Evolutionary conservation across 2,329 filamentous ascomycete species (phyloP).

Genomic region (Albophoma yamanashiensis): DNA sequence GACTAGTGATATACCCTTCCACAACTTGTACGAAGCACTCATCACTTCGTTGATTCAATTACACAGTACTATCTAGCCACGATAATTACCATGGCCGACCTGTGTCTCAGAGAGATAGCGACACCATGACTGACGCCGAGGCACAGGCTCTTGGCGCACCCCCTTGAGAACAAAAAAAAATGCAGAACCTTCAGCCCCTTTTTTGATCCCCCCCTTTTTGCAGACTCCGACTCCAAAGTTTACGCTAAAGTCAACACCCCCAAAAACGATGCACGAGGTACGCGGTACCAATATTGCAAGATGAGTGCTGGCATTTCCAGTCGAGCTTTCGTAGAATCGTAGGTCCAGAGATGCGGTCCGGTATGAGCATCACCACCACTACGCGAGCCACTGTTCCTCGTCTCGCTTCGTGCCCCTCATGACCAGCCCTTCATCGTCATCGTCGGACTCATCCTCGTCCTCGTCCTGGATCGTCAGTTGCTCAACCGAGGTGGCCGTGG

Average conservation of each 20-base stretch:
- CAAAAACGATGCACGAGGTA: background rate
- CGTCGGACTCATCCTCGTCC: conserved; percentile 32
- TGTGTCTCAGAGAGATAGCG: background rate
- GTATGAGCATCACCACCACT: conserved; percentile 1
- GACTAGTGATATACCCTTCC: background rate
- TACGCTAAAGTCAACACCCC: background rate
- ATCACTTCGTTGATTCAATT: background rate
- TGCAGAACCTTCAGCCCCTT: background rate
- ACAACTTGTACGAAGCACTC: background rate
- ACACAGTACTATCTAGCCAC: background rate
- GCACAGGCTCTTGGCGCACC: background rate
- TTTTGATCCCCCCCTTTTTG: background rate
- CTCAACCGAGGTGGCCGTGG: conserved; percentile 24
- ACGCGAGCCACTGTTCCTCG: conserved; percentile 51
- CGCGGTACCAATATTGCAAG: background rate
- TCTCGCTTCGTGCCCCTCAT: conserved; percentile 47
- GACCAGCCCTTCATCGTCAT: conserved; percentile 47
- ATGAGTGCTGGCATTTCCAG: background rate
- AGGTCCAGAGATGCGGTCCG: background rate
- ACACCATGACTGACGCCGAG: background rate
- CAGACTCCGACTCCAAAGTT: background rate
- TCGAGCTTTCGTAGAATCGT: background rate
- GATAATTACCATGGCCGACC: background rate
- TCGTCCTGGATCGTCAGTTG: conserved; percentile 29
- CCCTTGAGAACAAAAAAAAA: background rate